A percentile compares a stretch with the other conserved stretches of the same genome.
These are phyloP conservation scores for Petrea volubilis DNA, from an alignment of 257 asterid species.

Conservation along the genomic window DNA sequence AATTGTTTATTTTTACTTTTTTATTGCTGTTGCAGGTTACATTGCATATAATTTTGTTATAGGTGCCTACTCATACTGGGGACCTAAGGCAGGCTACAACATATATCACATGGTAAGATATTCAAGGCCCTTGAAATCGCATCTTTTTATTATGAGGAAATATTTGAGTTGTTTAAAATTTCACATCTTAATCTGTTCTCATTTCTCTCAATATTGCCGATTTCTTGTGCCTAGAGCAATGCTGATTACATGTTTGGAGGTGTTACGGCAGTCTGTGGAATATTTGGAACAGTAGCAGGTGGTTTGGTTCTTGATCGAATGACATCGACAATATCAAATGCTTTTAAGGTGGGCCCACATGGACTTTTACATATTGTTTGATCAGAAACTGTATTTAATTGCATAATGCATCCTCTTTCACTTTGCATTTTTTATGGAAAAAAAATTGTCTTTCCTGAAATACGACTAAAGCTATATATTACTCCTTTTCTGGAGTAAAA, in stretches of 20 bases:
- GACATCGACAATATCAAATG: constrained; percentile 76
- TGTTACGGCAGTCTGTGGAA: constrained; percentile 75
- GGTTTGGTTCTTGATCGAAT: constrained; percentile 74
- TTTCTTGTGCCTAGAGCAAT: constrained; percentile 52
- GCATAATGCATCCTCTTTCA: too few species aligned
- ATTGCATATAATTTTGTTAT: constrained; percentile 94
- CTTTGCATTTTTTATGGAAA: too few species aligned
- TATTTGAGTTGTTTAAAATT: not conserved
- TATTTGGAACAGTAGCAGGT: constrained; percentile 86
- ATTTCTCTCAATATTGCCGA: not conserved
- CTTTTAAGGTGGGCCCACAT: constrained; percentile 69
- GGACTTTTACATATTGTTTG: constrained; percentile 4
- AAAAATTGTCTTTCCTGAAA: too few species aligned
- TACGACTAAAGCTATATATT: too few species aligned
- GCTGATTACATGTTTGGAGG: constrained; percentile 94
- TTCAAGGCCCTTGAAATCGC: constrained; percentile 7
- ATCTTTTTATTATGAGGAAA: not conserved
- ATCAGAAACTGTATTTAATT: not conserved
- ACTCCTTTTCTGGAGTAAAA: too few species aligned
- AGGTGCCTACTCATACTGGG: constrained; percentile 99
- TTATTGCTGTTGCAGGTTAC: constrained; percentile 64
- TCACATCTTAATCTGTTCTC: too few species aligned
- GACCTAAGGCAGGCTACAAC: constrained; percentile 94
- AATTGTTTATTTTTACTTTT: constrained; percentile 8
- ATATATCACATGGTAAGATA: constrained; percentile 87